Conservation (phyloP, 495 filamentous ascomycete genomes). For the Venustampulla echinocandica region DNA sequence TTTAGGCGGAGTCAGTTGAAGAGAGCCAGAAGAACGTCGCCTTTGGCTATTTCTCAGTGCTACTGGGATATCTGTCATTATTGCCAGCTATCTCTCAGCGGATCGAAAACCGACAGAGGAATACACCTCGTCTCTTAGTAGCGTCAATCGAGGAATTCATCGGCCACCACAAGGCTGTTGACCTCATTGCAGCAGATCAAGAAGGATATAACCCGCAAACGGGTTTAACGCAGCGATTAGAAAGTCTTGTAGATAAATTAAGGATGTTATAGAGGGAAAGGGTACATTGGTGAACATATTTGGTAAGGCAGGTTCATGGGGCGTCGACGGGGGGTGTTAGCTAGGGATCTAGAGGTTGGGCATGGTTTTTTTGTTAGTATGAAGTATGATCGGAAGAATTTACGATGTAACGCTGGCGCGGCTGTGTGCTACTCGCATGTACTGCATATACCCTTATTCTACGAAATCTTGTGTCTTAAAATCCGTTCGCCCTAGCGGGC, state of each 20-base stretch:
- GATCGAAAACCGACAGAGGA: constrained; percentile 45
- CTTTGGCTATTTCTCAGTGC: constrained; percentile 80
- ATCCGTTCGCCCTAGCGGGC: no score
- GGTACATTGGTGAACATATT: background rate
- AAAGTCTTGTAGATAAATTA: constrained; percentile 16
- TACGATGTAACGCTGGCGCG: no score
- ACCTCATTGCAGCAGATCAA: constrained; percentile 40
- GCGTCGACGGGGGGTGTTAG: background rate
- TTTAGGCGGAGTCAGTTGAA: constrained; percentile 72
- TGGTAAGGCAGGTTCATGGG: background rate
- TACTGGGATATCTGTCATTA: constrained; percentile 73
- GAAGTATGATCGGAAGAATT: no score
- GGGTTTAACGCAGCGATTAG: constrained; percentile 34
- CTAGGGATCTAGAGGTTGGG: background rate
- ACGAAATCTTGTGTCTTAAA: no score
- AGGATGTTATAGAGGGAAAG: background rate
- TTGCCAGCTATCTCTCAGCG: constrained; percentile 39
- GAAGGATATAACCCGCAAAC: constrained; percentile 37
- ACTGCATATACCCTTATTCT: no score
- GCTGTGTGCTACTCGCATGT: no score
- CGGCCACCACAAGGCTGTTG: constrained; percentile 65
- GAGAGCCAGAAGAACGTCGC: constrained; percentile 82
- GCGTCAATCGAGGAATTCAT: constrained; percentile 82
- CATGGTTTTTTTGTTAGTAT: no score
- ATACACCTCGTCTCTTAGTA: constrained; percentile 55